phyloP scores from a whole-genome alignment of 345 rosid genomes.

The Ceriops zippeliana region DNA sequence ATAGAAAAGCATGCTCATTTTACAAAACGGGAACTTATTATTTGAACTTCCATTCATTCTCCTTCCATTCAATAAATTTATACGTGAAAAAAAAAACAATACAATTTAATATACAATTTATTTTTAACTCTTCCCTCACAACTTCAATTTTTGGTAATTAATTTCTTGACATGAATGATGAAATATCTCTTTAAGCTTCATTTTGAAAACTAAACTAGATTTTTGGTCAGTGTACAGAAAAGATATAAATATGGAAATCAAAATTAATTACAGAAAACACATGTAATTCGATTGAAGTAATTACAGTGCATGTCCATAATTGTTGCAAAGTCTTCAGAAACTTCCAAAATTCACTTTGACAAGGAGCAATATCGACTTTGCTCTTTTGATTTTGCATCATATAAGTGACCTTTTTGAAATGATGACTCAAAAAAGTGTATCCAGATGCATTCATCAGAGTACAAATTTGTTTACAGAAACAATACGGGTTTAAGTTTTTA shows the following conservation, averaged over 20 bases:
- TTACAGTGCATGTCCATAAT: background rate
- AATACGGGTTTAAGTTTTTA: background rate
- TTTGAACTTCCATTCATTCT: background rate
- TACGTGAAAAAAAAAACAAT: too few relatives aligned
- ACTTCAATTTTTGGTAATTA: too few relatives aligned
- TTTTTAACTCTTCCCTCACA: too few relatives aligned
- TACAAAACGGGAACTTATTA: background rate
- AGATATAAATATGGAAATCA: too few relatives aligned
- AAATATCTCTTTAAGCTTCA: too few relatives aligned
- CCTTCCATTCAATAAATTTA: too few relatives aligned
- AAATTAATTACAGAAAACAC: too few relatives aligned
- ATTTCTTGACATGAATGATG: too few relatives aligned
- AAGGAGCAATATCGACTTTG: conserved; percentile 56
- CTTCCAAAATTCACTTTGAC: conserved; percentile 50
- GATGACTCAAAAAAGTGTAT: conserved; percentile 68
- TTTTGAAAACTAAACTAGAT: too few relatives aligned
- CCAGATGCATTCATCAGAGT: conserved; percentile 52
- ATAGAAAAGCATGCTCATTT: background rate
- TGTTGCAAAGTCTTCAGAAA: conserved; percentile 56
- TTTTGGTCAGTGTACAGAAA: too few relatives aligned
- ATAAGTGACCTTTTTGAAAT: conserved; percentile 74
- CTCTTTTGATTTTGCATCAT: conserved; percentile 67
- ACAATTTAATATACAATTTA: too few relatives aligned
- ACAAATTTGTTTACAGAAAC: background rate
- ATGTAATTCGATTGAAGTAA: too few relatives aligned